Evolutionary conservation across 2,329 filamentous ascomycete genomes (phyloP), one percentile per base, ranked within the genome.

Genomic region (Pseudopithomyces chartarum): DNA sequence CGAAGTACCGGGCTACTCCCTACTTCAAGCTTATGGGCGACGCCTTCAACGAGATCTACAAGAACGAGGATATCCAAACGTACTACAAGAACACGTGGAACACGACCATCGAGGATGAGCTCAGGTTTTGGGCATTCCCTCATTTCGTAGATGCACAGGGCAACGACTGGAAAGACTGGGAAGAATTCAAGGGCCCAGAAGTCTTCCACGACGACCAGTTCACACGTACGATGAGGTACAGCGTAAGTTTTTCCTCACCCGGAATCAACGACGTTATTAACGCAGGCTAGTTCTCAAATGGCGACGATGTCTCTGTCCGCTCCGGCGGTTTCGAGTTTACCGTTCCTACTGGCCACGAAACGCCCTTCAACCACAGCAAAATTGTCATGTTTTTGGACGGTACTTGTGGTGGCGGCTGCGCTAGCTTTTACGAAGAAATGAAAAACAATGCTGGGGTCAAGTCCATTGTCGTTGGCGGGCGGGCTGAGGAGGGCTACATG

Each of bases 381-480:
- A 73, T 78, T 12, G 59, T 77, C 48, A 61, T 79, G 67, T 70
- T 85, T 51, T 80, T 79, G 6, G 84, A 87, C 61, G 85, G 84
- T n/a, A 72, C 74, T 36, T 88, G 86, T 67, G 80, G 77, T 42
- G 86, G 83, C 1, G 83, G 85, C 10, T 88, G 85, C 67, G 79
- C 83, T n/a, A 71, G 84, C 33, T 83, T 87, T 65, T 73, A 77
- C 34, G 80, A 85, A 51, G 76, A 85, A 38, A 77, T 87, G 73
- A 79, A 80, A 13, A 70, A 76, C 59, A 76, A 79, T 54, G 78
- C 77, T 40, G 80, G 81, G n/a, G 80, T 88, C 1, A 80, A 80
- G 56, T 81, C 81, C 15, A 78, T 88, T 43, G 78, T 78, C 5
- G 76, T 86, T 29, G 87, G 87, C 15, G 87, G 87, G 2, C 81